Conservation (phyloP, 116 monocot genomes). For the Zostera marina region DNA sequence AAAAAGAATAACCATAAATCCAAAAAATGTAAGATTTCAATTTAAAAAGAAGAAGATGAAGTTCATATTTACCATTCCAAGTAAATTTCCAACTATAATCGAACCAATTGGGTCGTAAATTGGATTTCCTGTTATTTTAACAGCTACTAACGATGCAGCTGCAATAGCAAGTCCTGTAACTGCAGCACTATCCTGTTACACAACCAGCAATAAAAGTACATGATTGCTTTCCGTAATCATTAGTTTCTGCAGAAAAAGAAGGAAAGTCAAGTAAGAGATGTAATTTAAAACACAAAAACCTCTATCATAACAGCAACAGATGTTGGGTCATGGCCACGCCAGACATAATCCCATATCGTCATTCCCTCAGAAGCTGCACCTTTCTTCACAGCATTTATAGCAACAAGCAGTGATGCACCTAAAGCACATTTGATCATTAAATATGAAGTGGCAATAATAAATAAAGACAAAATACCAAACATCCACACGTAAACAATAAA, state of each 20-base stretch:
- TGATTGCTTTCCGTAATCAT: not conserved
- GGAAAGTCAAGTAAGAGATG: constrained; percentile 1
- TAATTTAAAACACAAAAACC: constrained; percentile 22
- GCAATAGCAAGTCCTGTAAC: constrained; percentile 90
- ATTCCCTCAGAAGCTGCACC: constrained; percentile 93
- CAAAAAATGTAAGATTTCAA: not conserved
- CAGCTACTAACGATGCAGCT: constrained; percentile 81
- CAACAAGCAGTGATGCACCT: constrained; percentile 92
- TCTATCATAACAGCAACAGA: constrained; percentile 99
- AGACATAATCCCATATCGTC: constrained; percentile 83
- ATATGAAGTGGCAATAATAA: not conserved
- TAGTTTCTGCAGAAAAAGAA: not conserved
- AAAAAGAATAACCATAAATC: not conserved
- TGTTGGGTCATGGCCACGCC: constrained; percentile 98
- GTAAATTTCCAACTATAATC: constrained; percentile 84
- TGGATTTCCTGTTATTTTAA: constrained; percentile 81
- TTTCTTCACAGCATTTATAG: constrained; percentile 94
- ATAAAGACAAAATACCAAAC: not conserved
- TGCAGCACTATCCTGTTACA: constrained; percentile 90
- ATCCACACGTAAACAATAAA: not conserved
- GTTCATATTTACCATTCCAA: constrained; percentile 56
- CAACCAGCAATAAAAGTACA: not conserved
- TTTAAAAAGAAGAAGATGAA: not conserved
- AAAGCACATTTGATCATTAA: constrained; percentile 1
- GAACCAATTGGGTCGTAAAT: constrained; percentile 97